phyloP scores from a whole-genome alignment of 495 filamentous ascomycete species.

The Xylaria acuta region DNA sequence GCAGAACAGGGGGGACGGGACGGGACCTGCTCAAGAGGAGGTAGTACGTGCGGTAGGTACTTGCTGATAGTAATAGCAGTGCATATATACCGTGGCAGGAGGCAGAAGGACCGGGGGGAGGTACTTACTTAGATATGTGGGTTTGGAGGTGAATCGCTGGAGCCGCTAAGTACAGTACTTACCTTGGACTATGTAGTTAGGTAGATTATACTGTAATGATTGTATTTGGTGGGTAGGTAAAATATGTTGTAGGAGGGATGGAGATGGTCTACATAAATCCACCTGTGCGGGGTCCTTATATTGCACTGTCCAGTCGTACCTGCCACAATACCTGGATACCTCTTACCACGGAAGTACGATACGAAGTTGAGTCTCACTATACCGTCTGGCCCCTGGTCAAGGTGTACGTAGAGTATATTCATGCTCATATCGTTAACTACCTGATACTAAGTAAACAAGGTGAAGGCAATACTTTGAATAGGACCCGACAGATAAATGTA shows the following conservation, averaged over 20 bases:
- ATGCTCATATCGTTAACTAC: not conserved
- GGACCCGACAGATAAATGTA: not conserved
- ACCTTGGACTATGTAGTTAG: not conserved
- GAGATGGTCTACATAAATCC: no score
- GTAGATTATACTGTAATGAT: no score
- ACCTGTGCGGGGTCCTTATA: no score
- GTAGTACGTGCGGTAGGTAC: not conserved
- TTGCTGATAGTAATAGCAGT: not conserved
- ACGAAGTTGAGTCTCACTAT: not conserved
- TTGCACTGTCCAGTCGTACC: no score
- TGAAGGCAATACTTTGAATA: not conserved
- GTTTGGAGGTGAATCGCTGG: not conserved
- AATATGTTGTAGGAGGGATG: no score
- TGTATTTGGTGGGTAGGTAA: no score
- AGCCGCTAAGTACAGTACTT: slow-evolving; percentile 5
- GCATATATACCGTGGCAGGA: not conserved
- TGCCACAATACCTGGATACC: not conserved
- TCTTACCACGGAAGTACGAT: not conserved
- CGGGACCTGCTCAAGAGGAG: not conserved
- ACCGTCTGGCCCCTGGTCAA: not conserved
- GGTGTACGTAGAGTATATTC: not conserved
- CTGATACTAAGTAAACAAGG: not conserved
- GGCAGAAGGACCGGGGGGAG: not conserved
- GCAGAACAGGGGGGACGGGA: slow-evolving; percentile 21
- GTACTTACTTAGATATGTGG: not conserved